These are phyloP conservation scores for Trypanosoma conorhini DNA, from an alignment of 208 protist species.

Conservation along the genomic window DNA sequence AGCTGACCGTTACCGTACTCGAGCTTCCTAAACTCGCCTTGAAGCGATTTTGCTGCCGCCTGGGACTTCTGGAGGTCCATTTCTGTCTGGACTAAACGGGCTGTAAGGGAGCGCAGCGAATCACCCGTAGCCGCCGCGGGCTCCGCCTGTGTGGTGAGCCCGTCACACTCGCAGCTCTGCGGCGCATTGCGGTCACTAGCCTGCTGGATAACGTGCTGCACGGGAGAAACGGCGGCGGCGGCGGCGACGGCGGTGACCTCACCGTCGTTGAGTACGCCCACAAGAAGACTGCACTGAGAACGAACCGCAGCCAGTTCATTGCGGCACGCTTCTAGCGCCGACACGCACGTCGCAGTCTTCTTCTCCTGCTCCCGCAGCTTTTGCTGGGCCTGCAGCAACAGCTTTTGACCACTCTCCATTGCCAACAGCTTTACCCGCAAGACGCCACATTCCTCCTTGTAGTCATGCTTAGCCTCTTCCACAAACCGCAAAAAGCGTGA, in stretches of 20 bases:
- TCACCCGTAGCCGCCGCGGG: neutral
- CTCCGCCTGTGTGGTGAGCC: too few relatives aligned
- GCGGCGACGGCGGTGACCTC: neutral
- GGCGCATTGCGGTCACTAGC: neutral
- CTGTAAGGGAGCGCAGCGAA: neutral
- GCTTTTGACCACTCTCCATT: conserved; percentile 11
- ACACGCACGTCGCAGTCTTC: conserved; percentile 12
- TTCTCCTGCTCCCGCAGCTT: conserved; percentile 26
- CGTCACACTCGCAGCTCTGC: neutral
- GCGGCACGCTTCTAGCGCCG: neutral
- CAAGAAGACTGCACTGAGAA: conserved; percentile 11
- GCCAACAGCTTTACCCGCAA: conserved; percentile 23
- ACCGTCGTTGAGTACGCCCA: neutral
- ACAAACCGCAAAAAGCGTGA: conserved; percentile 20
- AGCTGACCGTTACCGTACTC: conserved; percentile 11
- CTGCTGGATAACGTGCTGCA: neutral
- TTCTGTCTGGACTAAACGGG: conserved; percentile 5
- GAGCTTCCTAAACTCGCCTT: neutral
- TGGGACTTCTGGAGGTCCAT: neutral
- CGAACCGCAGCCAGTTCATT: conserved; percentile 1
- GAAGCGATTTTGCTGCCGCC: neutral
- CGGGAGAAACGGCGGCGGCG: too few relatives aligned
- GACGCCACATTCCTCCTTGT: conserved; percentile 33
- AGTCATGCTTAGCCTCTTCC: conserved; percentile 27
- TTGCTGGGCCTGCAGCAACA: conserved; percentile 7